These are phyloP conservation scores for Ascoidea asiatica DNA, from an alignment of 805 yeast species.

Conservation along the genomic window DNA sequence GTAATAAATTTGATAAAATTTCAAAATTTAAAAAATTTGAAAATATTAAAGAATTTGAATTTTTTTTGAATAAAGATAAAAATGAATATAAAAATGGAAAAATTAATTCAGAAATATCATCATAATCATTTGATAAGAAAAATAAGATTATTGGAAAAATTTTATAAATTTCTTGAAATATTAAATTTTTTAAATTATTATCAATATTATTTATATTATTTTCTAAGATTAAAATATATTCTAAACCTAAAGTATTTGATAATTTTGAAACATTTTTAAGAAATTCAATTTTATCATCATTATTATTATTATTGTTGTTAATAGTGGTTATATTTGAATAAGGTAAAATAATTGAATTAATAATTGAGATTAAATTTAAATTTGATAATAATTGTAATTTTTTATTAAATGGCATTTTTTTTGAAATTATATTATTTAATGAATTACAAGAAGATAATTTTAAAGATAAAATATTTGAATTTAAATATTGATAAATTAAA, in stretches of 20 bases:
- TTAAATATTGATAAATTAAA: slow-evolving; percentile 45
- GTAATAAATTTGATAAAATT: slow-evolving; percentile 48
- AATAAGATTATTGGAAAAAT: slow-evolving; percentile 62
- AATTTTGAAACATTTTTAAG: slow-evolving; percentile 67
- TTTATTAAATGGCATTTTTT: slow-evolving; percentile 42
- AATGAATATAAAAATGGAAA: slow-evolving; percentile 72
- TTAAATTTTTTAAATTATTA: slow-evolving; percentile 20
- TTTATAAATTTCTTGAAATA: slow-evolving; percentile 33
- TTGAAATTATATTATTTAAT: slow-evolving; percentile 37
- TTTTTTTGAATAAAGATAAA: slow-evolving; percentile 54
- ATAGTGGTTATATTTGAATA: slow-evolving; percentile 21
- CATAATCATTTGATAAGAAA: slow-evolving; percentile 71
- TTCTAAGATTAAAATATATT: slow-evolving; percentile 58
- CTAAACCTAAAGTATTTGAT: slow-evolving; percentile 60
- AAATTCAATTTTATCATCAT: slow-evolving; percentile 34
- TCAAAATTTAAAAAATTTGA: slow-evolving; percentile 24
- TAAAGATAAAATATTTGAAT: slow-evolving; percentile 22
- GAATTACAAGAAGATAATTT: slow-evolving; percentile 46
- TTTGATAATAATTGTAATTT: slow-evolving; percentile 54
- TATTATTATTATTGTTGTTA: slow-evolving; percentile 21
- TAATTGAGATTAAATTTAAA: slow-evolving; percentile 48
- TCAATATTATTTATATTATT: slow-evolving; percentile 25
- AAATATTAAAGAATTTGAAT: slow-evolving; percentile 20
- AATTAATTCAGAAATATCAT: slow-evolving; percentile 75
- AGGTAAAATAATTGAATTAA: slow-evolving; percentile 20